phyloP scores from a whole-genome alignment of 2,329 filamentous ascomycete species.

The Pseudonectria buxi region DNA sequence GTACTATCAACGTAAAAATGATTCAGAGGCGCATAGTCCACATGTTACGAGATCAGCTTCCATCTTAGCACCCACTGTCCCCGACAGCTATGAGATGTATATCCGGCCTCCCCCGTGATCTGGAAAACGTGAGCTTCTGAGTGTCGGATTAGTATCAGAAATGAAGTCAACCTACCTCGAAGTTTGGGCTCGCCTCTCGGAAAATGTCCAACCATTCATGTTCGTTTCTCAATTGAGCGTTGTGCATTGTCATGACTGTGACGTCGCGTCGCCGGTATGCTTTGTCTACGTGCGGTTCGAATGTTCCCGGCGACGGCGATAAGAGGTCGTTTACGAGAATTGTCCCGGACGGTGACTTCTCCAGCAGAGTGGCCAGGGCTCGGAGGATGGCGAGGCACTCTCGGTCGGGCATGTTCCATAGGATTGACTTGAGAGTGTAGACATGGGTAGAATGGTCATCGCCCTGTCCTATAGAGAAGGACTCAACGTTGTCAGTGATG shows the following conservation, averaged over 20 bases:
- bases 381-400: conserved; percentile 13
- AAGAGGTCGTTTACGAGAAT: conserved; percentile 13
- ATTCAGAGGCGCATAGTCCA: too few species aligned
- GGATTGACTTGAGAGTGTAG: conserved; percentile 10
- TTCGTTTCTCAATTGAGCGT: conserved; percentile 11
- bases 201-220: conserved; percentile 10
- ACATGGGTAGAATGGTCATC: background rate
- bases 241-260: conserved; percentile 18
- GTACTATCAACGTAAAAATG: too few species aligned
- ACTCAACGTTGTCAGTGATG: conserved; percentile 1
- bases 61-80: conserved; percentile 9
- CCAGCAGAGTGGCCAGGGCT: conserved; percentile 25
- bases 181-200: conserved; percentile 1
- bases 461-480: background rate
- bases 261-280: conserved; percentile 15
- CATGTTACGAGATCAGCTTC: too few species aligned
- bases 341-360: background rate
- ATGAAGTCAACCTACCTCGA: conserved; percentile 1
- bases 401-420: conserved; percentile 12
- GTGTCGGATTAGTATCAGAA: background rate
- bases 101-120: conserved; percentile 2
- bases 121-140: background rate
- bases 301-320: conserved; percentile 8
- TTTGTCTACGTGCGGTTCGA: conserved; percentile 9
- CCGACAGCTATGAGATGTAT: conserved; percentile 12